Evolutionary conservation across 1,284 basidiomycete species (phyloP), one percentile per base, ranked within the genome.

Genomic region (Fomes fomentarius): DNA sequence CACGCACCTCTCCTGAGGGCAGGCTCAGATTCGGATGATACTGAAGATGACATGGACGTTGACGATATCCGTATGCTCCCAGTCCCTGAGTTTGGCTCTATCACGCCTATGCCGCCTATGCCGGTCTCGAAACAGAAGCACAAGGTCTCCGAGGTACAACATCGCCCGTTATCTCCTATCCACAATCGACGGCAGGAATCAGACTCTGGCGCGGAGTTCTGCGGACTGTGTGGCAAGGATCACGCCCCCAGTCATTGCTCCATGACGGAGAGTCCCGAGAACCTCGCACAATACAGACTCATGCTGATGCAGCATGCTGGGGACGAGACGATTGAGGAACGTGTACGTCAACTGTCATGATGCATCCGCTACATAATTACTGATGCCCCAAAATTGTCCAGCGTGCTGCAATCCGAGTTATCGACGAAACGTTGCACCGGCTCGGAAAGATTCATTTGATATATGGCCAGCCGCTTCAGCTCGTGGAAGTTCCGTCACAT

Each of bases 211-310:
- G 61, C 60, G 30, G 62, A 63, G 25, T 56, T 57, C 15, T 91
- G 89, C 65, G 81, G 84, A 8, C 71, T 91, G n/a, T 91, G 89
- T 65, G 79, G 78, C 33, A 65, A 60, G n/a, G 58, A 52, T 5
- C 89, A 91, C 40, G 67, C 66, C 31, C 58, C 63, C 1, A 75
- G 80, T 14, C 66, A 73, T 37, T 91, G 89, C 62, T 64, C 65
- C n/a, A 88, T 91, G 88, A 81, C 80, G 3, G 76, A 83, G 24
- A 78, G 73, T 46, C 81, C 87, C 6, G 76, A 81, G 53, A 83
- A 90, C 64, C 73, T 91, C 22, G 80, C 80, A 17, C 82, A 88
- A 61, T 91, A 83, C 63, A 79, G 89, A 37, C 75, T 79, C 42
- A 83, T 89, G 70, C 69, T 91, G 34, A 69, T 91, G 52, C 69